These are phyloP conservation scores for Linnemannia zychae DNA, from an alignment of 192 early-diverging fungal genomes.

Conservation along the genomic window DNA sequence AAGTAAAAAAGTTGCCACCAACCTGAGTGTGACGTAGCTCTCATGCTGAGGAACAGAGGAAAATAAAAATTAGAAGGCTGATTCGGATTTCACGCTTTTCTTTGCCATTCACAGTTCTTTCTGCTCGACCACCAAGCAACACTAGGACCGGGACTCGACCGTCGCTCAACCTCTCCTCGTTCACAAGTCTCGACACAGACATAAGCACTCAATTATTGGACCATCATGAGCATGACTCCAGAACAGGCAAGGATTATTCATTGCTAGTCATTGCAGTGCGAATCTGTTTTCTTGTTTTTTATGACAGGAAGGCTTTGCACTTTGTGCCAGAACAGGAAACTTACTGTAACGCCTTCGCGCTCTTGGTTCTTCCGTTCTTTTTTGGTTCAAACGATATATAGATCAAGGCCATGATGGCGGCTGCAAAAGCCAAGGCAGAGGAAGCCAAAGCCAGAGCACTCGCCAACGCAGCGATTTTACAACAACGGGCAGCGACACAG, in stretches of 20 bases:
- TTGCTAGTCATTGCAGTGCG: background rate
- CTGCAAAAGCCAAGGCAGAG: constrained; percentile 44
- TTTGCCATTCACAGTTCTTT: background rate
- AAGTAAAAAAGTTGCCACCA: background rate
- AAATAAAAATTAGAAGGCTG: background rate
- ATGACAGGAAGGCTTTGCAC: background rate
- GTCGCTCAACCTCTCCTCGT: background rate
- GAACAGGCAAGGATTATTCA: constrained; percentile 23
- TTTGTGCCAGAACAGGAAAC: background rate
- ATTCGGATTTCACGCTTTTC: background rate
- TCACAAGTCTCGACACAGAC: background rate
- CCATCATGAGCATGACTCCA: constrained; percentile 29
- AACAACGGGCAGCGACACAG: constrained; percentile 19
- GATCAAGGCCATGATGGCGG: constrained; percentile 64
- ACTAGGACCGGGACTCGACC: background rate
- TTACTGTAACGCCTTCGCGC: background rate
- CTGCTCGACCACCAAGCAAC: background rate
- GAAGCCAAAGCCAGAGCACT: constrained; percentile 29
- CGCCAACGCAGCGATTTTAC: constrained; percentile 7
- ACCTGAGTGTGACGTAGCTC: background rate
- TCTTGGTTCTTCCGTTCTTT: background rate
- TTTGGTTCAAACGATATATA: constrained; percentile 2
- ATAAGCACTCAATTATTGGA: background rate
- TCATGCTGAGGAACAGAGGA: background rate
- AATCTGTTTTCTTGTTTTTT: background rate